Evolutionary conservation across 129 eudicot species (phyloP).

Genomic region (Mikania micrantha): DNA sequence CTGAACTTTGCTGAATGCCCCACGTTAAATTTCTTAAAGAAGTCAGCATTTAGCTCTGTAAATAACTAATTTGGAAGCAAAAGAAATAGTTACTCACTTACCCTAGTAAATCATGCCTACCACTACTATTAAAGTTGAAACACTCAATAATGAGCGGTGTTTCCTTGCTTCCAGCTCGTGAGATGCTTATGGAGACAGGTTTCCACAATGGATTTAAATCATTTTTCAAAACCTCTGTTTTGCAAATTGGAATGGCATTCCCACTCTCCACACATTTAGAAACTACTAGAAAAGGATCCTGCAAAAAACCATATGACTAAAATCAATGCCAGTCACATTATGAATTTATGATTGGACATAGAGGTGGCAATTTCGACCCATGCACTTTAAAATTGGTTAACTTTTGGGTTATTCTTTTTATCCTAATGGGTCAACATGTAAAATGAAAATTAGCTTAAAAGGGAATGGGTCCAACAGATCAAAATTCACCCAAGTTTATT

Average conservation of each 20-base stretch:
- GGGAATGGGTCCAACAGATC: neutral
- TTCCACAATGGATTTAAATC: constrained; percentile 83
- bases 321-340: constrained; percentile 1
- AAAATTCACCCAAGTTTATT: neutral
- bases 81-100: constrained; percentile 25
- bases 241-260: constrained; percentile 63
- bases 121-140: constrained; percentile 83
- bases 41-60: neutral
- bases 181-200: constrained; percentile 59
- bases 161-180: constrained; percentile 97
- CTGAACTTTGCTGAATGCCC: constrained; percentile 58
- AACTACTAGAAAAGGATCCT: constrained; percentile 91
- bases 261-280: constrained; percentile 74
- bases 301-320: constrained; percentile 29
- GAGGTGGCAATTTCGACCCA: neutral
- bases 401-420: neutral
- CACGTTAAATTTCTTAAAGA: neutral
- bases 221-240: constrained; percentile 83
- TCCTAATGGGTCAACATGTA: neutral
- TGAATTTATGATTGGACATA: neutral
- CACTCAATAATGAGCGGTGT: constrained; percentile 82
- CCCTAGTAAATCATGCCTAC: constrained; percentile 94
- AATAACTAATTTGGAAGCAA: constrained; percentile 5
- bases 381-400: neutral
- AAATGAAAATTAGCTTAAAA: neutral